phyloP scores from a whole-genome alignment of 2,329 filamentous ascomycete genomes.

The Aspergillus brasiliensis region DNA sequence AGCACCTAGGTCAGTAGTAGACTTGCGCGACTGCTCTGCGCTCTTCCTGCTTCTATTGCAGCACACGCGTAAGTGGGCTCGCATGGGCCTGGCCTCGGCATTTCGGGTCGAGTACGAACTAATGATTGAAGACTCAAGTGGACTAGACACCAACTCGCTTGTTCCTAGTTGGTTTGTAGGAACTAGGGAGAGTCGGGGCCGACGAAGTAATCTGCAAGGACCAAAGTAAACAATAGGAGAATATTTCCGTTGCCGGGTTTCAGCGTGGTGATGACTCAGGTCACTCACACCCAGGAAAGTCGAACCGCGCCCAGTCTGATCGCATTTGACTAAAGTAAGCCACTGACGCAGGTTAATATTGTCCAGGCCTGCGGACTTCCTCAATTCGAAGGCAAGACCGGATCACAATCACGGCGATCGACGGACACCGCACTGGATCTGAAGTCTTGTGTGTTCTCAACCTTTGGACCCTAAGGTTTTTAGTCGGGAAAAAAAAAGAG shows the following conservation, averaged over 20 bases:
- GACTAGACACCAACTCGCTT: not conserved
- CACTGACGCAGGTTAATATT: constrained; percentile 2
- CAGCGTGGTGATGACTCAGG: not conserved
- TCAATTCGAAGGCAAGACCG: not conserved
- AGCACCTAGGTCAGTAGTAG: not conserved
- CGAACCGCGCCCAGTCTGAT: not conserved
- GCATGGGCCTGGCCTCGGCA: constrained; percentile 3
- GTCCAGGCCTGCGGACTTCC: not conserved
- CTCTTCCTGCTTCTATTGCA: not conserved
- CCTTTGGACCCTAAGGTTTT: constrained; percentile 2
- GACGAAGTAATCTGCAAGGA: constrained; percentile 1
- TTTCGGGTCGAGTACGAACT: not conserved
- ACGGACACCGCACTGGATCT: not conserved
- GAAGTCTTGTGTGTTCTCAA: not conserved
- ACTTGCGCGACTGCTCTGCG: not conserved
- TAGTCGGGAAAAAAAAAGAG: constrained; percentile 10
- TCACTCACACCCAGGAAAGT: not conserved
- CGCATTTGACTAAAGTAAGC: constrained; percentile 2
- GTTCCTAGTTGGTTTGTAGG: not conserved
- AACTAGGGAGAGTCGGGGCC: not conserved
- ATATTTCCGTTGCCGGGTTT: constrained; percentile 1
- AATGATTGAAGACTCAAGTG: not conserved
- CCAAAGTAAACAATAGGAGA: constrained; percentile 1
- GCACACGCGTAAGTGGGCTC: constrained; percentile 1
- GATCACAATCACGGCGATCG: not conserved